Base-by-base conservation (phyloP, 345 rosid species). In the Jatropha curcas region DNA sequence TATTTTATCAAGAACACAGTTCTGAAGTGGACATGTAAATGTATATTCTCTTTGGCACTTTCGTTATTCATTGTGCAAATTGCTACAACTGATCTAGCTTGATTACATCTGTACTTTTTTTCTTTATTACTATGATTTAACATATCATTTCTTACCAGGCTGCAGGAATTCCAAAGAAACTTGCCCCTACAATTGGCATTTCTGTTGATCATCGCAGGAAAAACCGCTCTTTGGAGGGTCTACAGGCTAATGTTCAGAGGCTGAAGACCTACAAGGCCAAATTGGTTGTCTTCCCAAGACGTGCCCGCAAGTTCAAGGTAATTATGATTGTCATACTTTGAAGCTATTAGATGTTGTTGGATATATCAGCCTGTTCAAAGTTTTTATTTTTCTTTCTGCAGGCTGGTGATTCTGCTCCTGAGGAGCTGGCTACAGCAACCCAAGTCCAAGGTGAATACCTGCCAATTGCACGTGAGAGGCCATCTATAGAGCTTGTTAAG, bases 191-290 rank as follows among this genome's bases (percentile, higher is more conserved):
- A 0, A 83, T 94, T 12, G 97, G 98, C 35, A 84, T 94, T 30
- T 74, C 96, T 0, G 89, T 94, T 39, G 98, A 94, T 79, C 94
- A 92, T 65, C 96, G 97, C 4, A 86, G 97, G 5, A 92, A 76
- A 69, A 94, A 94, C 75, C 83, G 84, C 0, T 94, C 97, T 0
- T 68, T 92, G 75, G 98, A 92, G 84, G 72, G 96, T 70, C 85
- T 92, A n/a, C 98, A 89, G 48, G 59, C 85, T 71, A 94, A 94
- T 79, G 84, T 90, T 31, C 96, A 87, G 79, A 92, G 98, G 86
- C 75, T 94, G 57, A 94, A 94, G 81, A 88, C 98, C 11, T 92
- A 84, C 90, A 91, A 85, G 86, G 92, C 90, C n/a, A 91, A 88
- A 72, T 71, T 94, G 73, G 93, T 92, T 43, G 91, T 94, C 31